Base-by-base conservation (phyloP, 805 yeast species). In the Saturnispora serradocipensis region DNA sequence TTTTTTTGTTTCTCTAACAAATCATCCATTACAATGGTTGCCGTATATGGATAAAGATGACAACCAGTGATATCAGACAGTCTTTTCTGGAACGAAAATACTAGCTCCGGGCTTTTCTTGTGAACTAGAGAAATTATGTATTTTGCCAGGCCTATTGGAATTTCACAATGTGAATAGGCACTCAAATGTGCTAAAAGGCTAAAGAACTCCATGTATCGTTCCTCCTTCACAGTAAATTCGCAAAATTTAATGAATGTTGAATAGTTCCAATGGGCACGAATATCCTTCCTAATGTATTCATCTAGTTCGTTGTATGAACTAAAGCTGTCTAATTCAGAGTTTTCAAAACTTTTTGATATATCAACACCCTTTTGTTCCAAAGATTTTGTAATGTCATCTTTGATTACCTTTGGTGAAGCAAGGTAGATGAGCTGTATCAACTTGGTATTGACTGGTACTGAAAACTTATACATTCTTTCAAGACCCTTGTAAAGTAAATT, bases 201-300 rank as follows among this genome's bases (percentile, higher is more conserved):
- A 7, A 55, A 45, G 18, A 49, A 53, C 45, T 55, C 58, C 15
- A 27, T 36, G 35, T 50, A 16, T 30, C 56, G 40, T 22, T 42
- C 44, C 36, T 55, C 56, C 30, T 32, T 28, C 22, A 50, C 42
- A 45, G 54, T 44, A 4, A 48, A 16, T 36, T 51, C 50, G 22
- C 22, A 25, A 1, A 55, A 18, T 27, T 39, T 48, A 40, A 46
- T 46, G 15, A 39, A 48, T 18, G 46, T 39, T 25, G n/a, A 46
- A 30, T 47, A 50, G 9, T 49, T 24, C 27, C 51, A 51, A 27
- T 43, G 25, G 3, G 27, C 27, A 22, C n/a, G n/a, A 11, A 22
- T 15, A 49, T 49, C 32, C 16, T 7, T 16, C 3, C 3, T 20
- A 35, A 43, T 43, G 11, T 28, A 43, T 8, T 25, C 43, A 10